Base-by-base conservation (phyloP, 306 rosid genomes). In the Boehmeria nivea region DNA sequence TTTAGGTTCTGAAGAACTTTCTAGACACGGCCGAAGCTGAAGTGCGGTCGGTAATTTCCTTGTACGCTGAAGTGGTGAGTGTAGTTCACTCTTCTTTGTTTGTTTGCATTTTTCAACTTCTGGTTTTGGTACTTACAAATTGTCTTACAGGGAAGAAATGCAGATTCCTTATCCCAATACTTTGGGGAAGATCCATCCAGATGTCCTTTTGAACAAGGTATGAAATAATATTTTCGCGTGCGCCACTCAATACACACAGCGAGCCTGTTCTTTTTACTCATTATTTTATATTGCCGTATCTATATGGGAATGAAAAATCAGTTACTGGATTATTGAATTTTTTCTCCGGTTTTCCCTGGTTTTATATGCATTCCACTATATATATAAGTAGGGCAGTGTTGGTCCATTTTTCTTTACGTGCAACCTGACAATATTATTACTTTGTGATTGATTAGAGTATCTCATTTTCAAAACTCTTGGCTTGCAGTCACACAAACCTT, bases 171-270 rank as follows among this genome's bases (percentile, higher is more conserved):
- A 80, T 91, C 94, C 55, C 91, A 84, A 65, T 91, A 91, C 81
- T 91, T 91, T 23, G 98, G 98, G 42, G 98, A 91, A 83, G 98
- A 91, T 82, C 98, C 98, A 59, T 84, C 95, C 59, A 80, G 96
- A 66, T 91, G 93, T 67, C 98, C 98, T 36, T 91, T 91, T 68
- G 98, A 91, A 77, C 98, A 91, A 91, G 98, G 98, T 91, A 40
- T 74, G 81, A 27, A 25, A 40, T 40, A 14, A 40, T 11, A 10
- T 40, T 4, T 40, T 40, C 3, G 8, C 34, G 8, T 28, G 34
- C 8, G 34, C 34, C 34, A 28, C 34, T 3, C 3, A 28, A 28
- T n/a, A n/a, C n/a, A n/a, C n/a, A n/a, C n/a, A n/a, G n/a, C n/a
- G n/a, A n/a, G n/a, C n/a, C n/a, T n/a, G n/a, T n/a, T n/a, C n/a